Base-by-base conservation (phyloP, 805 yeast genomes). In the Wickerhamiella sorbophila region DNA sequence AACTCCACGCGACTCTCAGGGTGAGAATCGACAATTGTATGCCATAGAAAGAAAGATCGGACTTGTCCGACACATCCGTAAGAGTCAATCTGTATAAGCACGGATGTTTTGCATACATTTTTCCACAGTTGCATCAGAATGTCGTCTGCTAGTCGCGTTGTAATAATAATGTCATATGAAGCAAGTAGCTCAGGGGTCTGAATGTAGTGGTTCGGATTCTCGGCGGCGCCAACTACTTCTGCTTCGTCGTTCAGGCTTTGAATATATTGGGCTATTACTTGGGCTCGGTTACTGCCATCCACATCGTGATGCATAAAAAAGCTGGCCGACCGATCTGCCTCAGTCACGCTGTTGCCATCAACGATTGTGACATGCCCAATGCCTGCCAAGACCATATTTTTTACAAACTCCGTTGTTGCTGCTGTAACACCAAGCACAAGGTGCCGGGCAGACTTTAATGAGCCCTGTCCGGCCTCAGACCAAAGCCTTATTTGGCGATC, bases 401-500 rank as follows among this genome's bases (percentile, higher is more conserved):
- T 88, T 31, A 78, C 74, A 9, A 82, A 69, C 58, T 88, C 98
- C 3, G 41, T 27, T 9, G 48, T 31, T 0, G 77, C 64, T 0
- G 76, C 53, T 1, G 74, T 64, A 4, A 75, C 75, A 36, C 74
- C 72, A 2, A 85, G 51, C 2, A 85, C 57, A 42, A 85, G 71
- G 3, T 86, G 66, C 42, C 70, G 75, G 0, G 87, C 64, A 1
- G 55, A 52, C 26, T 72, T 72, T 15, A 88, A 64, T 5, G 66
- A 63, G 3, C 57, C 44, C 53, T 88, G 98, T 3, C 96, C 98
- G 9, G 68, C 58, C 0, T 70, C 53, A 1, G 83, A 86, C 97
- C 97, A 88, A 14, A 88, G 62, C 31, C 96, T 70, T 44, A 88
- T 62, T 56, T 88, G 97, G 31, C 98, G 69, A 58, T 87, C 95